A percentile compares a stretch with the other conserved stretches of the same genome.
Evolutionary conservation across 208 protist genomes (phyloP).

Genomic region (Angomonas ambiguus): DNA sequence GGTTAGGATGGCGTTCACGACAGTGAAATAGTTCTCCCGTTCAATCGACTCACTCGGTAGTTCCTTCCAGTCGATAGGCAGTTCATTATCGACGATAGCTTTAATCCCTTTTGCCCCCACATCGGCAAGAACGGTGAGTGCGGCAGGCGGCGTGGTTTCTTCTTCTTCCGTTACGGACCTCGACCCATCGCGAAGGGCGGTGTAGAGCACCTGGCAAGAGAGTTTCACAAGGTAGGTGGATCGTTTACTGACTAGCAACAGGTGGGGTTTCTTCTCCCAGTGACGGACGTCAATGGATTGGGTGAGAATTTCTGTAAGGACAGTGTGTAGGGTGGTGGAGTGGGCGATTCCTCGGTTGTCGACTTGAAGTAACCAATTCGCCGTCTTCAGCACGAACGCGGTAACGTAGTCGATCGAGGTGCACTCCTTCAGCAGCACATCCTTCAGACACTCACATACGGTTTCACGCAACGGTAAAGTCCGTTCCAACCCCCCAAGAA

Average conservation of each 20-base stretch:
- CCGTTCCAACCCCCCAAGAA: not conserved
- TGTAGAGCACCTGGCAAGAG: not conserved
- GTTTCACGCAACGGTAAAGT: not conserved
- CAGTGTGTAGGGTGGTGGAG: not conserved
- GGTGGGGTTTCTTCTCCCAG: not conserved
- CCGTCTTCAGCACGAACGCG: not conserved
- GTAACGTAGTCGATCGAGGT: not conserved
- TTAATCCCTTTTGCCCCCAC: conserved; percentile 6
- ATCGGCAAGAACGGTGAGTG: not conserved
- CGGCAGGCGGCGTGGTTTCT: not conserved
- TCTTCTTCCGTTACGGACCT: no score
- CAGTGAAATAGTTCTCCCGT: conserved; percentile 16
- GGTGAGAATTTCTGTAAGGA: not conserved
- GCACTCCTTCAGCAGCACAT: not conserved
- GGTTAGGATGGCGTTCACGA: conserved; percentile 25
- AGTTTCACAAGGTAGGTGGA: not conserved
- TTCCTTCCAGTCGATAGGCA: conserved; percentile 55
- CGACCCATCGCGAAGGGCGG: not conserved
- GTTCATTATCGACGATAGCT: conserved; percentile 29
- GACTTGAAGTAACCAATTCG: not conserved
- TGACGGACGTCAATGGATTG: not conserved
- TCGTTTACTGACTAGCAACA: not conserved
- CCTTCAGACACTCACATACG: not conserved
- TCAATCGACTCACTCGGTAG: conserved; percentile 19
- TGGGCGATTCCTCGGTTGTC: not conserved